Conservation (phyloP, 1,139 yeast species). For the Blastobotrys aristatus region DNA sequence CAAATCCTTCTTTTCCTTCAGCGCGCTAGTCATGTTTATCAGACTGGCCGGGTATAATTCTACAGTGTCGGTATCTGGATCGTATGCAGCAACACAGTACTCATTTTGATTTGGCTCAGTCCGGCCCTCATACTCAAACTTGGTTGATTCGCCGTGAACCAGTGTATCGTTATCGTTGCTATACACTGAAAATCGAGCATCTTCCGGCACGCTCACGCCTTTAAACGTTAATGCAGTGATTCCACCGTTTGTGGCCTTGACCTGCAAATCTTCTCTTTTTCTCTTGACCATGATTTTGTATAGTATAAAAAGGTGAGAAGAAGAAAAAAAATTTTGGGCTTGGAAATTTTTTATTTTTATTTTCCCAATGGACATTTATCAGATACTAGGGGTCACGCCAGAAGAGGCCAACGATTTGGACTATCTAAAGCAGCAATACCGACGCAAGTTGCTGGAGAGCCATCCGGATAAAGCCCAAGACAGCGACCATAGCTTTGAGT, state of each 20-base stretch:
- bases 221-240: conserved; percentile 54
- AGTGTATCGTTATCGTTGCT: conserved; percentile 46
- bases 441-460: conserved; percentile 47
- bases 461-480: conserved; percentile 70
- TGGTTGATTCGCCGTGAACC: conserved; percentile 73
- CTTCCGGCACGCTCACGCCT: conserved; percentile 60
- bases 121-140: conserved; percentile 67
- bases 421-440: conserved; percentile 60
- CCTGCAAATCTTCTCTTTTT: conserved; percentile 13
- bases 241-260: conserved; percentile 1
- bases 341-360: conserved; percentile 5
- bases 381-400: conserved; percentile 41
- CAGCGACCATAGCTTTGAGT: conserved; percentile 32
- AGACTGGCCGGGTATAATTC: conserved; percentile 62
- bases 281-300: conserved; percentile 10
- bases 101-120: conserved; percentile 38
- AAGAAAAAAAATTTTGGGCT: conserved; percentile 6
- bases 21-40: conserved; percentile 47
- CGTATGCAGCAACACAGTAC: conserved; percentile 66
- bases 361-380: conserved; percentile 38
- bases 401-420: conserved; percentile 33
- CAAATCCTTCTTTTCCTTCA: conserved; percentile 34
- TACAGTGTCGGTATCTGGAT: conserved; percentile 52
- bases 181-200: conserved; percentile 59
- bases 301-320: no score